Percentiles rank a stretch among this genome's conserved stretches.
Conservation (phyloP, 768 basidiomycete species). For the Tylopilus subfusipes region DNA sequence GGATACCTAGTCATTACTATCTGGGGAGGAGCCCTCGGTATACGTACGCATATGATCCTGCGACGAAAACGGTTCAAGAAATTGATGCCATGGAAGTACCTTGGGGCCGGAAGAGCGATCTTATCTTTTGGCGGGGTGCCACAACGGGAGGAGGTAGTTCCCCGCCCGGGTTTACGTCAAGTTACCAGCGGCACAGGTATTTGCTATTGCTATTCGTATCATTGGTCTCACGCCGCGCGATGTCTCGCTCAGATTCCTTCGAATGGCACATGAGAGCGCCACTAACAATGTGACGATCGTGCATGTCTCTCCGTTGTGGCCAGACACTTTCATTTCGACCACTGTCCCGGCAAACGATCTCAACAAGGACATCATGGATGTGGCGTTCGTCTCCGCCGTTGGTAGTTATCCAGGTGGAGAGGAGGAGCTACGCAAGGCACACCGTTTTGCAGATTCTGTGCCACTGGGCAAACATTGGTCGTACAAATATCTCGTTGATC, state of each 20-base stretch:
- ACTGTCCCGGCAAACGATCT: conserved; percentile 55
- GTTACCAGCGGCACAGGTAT: conserved; percentile 86
- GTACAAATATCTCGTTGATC: conserved; percentile 88
- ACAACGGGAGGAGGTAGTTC: conserved; percentile 92
- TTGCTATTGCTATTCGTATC: conserved; percentile 10
- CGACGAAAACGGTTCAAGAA: conserved; percentile 61
- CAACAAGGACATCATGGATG: conserved; percentile 82
- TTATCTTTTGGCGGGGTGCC: conserved; percentile 93
- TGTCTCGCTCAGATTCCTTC: conserved; percentile 51
- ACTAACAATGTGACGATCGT: conserved; percentile 57
- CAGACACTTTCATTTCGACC: conserved; percentile 57
- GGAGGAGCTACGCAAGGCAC: conserved; percentile 54
- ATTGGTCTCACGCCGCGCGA: neutral
- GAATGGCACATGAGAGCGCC: conserved; percentile 59
- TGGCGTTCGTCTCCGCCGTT: conserved; percentile 77
- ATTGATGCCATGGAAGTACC: conserved; percentile 83
- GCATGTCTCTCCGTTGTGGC: conserved; percentile 62
- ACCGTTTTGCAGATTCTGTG: conserved; percentile 71
- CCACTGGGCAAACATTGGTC: conserved; percentile 85
- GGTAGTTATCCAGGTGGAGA: conserved; percentile 77
- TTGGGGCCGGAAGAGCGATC: conserved; percentile 84
- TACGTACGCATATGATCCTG: conserved; percentile 87
- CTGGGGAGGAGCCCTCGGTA: conserved; percentile 77
- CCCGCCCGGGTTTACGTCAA: conserved; percentile 75
- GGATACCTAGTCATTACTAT: conserved; percentile 96